Evolutionary conservation across 306 rosid genomes (phyloP).

Genomic region (Senna tora): DNA sequence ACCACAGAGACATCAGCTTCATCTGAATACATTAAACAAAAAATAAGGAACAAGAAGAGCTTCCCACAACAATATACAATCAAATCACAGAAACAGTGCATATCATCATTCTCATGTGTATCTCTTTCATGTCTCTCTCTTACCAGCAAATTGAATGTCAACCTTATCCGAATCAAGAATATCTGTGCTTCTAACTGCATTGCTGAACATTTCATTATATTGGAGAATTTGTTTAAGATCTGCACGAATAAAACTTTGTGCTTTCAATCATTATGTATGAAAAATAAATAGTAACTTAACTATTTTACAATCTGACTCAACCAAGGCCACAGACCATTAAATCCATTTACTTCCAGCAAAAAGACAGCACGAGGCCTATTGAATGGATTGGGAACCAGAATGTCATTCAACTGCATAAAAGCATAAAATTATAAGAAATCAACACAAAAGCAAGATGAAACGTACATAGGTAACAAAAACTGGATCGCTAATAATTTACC

Average conservation of each 20-base stretch:
- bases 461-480: conserved; percentile 15
- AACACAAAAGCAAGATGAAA: conserved; percentile 32
- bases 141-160: conserved; percentile 80
- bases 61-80: conserved; percentile 2
- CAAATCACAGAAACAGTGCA: conserved; percentile 7
- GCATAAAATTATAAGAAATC: conserved; percentile 30
- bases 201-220: conserved; percentile 51
- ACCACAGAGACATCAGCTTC: conserved; percentile 66
- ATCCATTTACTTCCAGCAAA: conserved; percentile 75
- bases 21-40: conserved; percentile 52
- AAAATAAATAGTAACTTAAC: conserved; percentile 13
- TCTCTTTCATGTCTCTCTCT: conserved; percentile 18
- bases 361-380: conserved; percentile 83
- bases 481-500: conserved; percentile 49
- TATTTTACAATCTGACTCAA: conserved; percentile 10
- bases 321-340: conserved; percentile 57
- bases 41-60: conserved; percentile 19
- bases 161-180: conserved; percentile 54
- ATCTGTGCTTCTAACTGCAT: conserved; percentile 48
- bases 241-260: conserved; percentile 44
- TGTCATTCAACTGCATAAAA: conserved; percentile 75
- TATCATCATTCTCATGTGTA: conserved; percentile 10
- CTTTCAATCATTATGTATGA: conserved; percentile 20
- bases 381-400: conserved; percentile 90
- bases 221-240: conserved; percentile 56